Percentiles rank a stretch among this genome's conserved stretches.
phyloP scores from a whole-genome alignment of 108 stramenopile genomes.

The Mayamaea pseudoterrestris region DNA sequence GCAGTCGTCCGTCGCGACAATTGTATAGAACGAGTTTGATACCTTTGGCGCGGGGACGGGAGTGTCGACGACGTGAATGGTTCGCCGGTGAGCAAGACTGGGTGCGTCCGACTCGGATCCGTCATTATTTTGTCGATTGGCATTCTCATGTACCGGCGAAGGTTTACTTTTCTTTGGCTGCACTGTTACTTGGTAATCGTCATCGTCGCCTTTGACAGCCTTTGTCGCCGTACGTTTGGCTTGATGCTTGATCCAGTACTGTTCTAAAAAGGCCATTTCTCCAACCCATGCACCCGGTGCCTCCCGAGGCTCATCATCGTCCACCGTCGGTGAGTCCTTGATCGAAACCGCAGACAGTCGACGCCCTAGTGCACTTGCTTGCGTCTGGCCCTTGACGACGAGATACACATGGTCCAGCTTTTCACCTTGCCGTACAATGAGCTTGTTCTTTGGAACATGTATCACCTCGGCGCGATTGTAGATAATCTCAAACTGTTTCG shows the following conservation, averaged over 20 bases:
- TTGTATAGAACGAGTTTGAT: constrained; percentile 35
- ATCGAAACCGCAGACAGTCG: constrained; percentile 47
- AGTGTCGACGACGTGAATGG: neutral
- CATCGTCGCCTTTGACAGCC: neutral
- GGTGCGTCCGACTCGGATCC: neutral
- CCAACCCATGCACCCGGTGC: constrained; percentile 78
- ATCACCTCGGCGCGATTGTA: constrained; percentile 16
- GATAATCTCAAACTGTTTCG: constrained; percentile 67
- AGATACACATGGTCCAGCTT: constrained; percentile 39
- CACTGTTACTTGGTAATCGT: neutral
- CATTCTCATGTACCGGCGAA: neutral
- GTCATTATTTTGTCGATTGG: neutral
- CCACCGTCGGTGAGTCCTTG: constrained; percentile 22
- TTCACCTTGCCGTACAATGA: constrained; percentile 41
- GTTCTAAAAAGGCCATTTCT: constrained; percentile 70
- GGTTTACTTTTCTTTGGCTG: neutral
- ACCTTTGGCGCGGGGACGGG: constrained; percentile 1
- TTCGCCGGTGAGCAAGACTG: neutral
- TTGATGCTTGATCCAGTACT: constrained; percentile 29
- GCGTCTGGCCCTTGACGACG: constrained; percentile 47
- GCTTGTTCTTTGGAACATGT: constrained; percentile 22
- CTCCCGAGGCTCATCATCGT: constrained; percentile 32
- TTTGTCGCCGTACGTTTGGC: constrained; percentile 5
- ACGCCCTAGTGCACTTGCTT: constrained; percentile 42
- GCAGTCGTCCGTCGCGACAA: constrained; percentile 48